Conservation (phyloP, 106 monocot genomes). For the Allium cepa region DNA sequence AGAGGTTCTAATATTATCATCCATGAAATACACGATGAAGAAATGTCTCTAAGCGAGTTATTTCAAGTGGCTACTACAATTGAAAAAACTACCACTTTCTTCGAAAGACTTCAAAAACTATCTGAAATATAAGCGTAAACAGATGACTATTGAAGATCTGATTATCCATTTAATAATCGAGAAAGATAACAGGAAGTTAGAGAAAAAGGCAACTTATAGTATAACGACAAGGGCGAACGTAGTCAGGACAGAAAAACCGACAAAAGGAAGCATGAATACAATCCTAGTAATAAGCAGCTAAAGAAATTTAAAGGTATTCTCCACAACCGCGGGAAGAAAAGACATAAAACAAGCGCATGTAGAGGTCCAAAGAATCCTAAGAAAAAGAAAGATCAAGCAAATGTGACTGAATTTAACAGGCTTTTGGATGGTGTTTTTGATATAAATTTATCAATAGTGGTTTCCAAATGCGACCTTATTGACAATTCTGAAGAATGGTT, state of each 20-base stretch:
- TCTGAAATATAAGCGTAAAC: background rate
- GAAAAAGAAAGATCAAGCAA: slow-evolving; percentile 3
- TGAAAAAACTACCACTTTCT: background rate
- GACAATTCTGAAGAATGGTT: background rate
- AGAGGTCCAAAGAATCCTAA: too few relatives aligned
- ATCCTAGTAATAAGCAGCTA: too few relatives aligned
- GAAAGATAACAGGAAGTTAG: background rate
- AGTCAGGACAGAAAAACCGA: background rate
- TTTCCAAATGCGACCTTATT: background rate
- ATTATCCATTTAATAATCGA: background rate
- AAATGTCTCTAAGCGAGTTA: background rate
- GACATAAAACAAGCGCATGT: background rate
- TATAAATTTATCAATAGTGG: background rate
- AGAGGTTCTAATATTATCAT: background rate
- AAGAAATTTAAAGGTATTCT: too few relatives aligned
- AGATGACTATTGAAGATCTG: background rate
- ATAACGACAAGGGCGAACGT: background rate
- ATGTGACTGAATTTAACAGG: background rate
- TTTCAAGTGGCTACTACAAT: background rate
- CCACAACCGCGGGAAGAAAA: background rate
- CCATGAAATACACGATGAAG: background rate
- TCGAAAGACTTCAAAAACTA: slow-evolving; percentile 2
- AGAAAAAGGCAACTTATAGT: background rate
- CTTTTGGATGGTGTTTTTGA: background rate
- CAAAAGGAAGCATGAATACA: background rate